Percentiles rank a stretch among this genome's conserved stretches.
Conservation (phyloP, 345 rosid genomes). For the Carallia pectinifolia region DNA sequence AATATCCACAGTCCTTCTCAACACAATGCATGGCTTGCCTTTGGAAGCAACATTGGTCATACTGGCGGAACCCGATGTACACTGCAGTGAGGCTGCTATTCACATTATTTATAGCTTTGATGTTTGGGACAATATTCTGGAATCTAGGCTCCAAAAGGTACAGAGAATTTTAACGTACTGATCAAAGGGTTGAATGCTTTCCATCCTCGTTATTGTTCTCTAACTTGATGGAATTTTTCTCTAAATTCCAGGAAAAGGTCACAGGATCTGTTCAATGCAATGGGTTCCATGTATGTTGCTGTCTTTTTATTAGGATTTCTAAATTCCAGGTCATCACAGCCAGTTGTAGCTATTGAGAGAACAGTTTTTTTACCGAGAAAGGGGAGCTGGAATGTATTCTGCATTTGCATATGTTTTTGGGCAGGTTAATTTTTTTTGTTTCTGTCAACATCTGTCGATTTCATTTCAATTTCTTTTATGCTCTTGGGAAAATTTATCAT, state of each 20-base stretch:
- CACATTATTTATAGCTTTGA: slow-evolving; percentile 1
- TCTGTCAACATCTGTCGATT: too few species aligned
- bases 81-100: slow-evolving; percentile 47
- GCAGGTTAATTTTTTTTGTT: too few species aligned
- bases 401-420: slow-evolving; percentile 22
- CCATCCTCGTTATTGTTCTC: not conserved
- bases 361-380: slow-evolving; percentile 72
- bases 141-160: slow-evolving; percentile 56
- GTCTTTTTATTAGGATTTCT: slow-evolving; percentile 58
- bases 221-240: not conserved
- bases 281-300: slow-evolving; percentile 68
- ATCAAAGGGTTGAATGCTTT: not conserved
- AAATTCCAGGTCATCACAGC: slow-evolving; percentile 49
- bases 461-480: too few species aligned
- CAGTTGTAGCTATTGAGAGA: slow-evolving; percentile 64
- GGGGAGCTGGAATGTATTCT: slow-evolving; percentile 79
- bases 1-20: slow-evolving; percentile 43
- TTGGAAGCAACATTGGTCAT: slow-evolving; percentile 65
- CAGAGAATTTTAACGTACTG: not conserved
- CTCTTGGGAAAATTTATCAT: too few species aligned
- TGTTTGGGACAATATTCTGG: slow-evolving; percentile 79
- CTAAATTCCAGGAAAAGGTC: slow-evolving; percentile 29
- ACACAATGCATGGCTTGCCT: slow-evolving; percentile 58
- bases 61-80: slow-evolving; percentile 56
- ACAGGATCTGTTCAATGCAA: slow-evolving; percentile 58